phyloP scores from a whole-genome alignment of 768 basidiomycete genomes.

The Lentinus brumalis region DNA sequence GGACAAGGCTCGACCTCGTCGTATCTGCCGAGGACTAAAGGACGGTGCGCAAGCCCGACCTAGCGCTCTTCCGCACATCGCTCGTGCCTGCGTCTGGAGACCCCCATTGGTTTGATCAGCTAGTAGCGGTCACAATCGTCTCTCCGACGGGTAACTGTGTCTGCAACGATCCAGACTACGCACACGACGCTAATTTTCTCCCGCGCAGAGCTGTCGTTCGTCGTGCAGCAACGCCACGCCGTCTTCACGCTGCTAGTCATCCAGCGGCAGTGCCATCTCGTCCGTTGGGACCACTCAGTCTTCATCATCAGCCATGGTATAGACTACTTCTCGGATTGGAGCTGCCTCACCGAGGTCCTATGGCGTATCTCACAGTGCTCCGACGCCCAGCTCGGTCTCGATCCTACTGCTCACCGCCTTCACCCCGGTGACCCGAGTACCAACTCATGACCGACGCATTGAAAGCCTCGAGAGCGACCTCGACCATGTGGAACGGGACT shows the following conservation, averaged over 20 bases:
- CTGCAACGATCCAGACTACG: too few species aligned
- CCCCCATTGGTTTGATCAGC: too few species aligned
- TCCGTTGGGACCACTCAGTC: conserved; percentile 14
- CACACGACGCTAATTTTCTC: not conserved
- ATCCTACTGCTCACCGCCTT: conserved; percentile 4
- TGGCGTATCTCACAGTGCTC: conserved; percentile 1
- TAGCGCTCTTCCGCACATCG: too few species aligned
- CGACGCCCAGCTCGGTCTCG: conserved; percentile 4
- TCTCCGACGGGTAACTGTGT: too few species aligned
- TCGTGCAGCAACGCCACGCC: conserved; percentile 2
- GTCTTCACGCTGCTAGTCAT: conserved; percentile 9
- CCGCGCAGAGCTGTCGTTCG: conserved; percentile 1
- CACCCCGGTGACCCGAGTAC: not conserved
- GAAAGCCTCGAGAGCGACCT: not conserved
- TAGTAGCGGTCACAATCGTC: too few species aligned
- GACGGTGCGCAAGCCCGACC: too few species aligned
- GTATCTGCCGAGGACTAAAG: too few species aligned
- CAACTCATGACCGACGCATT: not conserved
- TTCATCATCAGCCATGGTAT: not conserved
- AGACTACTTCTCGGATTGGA: conserved; percentile 8
- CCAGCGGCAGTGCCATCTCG: not conserved
- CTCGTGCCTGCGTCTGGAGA: too few species aligned
- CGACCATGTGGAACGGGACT: not conserved
- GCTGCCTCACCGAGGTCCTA: not conserved
- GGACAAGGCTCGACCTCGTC: too few species aligned